Evolutionary conservation across 2,329 filamentous ascomycete genomes (phyloP).

Genomic region (Pseudopithomyces maydicus): DNA sequence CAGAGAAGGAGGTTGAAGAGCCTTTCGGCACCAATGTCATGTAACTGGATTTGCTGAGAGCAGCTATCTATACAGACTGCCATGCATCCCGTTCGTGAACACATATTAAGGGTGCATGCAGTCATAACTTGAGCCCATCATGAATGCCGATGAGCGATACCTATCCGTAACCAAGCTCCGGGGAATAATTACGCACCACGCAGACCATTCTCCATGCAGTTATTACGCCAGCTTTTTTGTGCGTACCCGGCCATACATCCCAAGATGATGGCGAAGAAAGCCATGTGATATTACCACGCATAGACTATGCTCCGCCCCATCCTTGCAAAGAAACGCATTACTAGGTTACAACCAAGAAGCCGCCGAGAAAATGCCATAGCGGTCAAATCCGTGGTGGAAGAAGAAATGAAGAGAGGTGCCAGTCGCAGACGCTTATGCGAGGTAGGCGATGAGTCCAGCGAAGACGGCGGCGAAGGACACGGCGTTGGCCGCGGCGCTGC

Average conservation of each 20-base stretch:
- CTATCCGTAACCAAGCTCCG: not conserved
- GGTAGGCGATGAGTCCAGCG: constrained; percentile 1
- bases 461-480: not conserved
- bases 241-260: not conserved
- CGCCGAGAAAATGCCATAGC: constrained; percentile 3
- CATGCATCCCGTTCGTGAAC: constrained; percentile 2
- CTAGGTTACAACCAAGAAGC: not conserved
- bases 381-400: not conserved
- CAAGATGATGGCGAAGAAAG: not conserved
- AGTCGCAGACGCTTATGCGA: constrained; percentile 1
- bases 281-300: constrained; percentile 2
- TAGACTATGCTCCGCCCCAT: constrained; percentile 4
- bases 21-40: constrained; percentile 2
- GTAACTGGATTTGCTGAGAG: not conserved
- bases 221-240: constrained; percentile 4
- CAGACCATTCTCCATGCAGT: not conserved
- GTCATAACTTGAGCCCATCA: constrained; percentile 1
- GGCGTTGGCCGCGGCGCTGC: not conserved
- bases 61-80: constrained; percentile 9
- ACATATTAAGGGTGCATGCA: constrained; percentile 8
- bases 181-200: constrained; percentile 4
- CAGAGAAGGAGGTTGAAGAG: not conserved
- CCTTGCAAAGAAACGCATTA: constrained; percentile 1
- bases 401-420: constrained; percentile 2
- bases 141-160: constrained; percentile 5